These are phyloP conservation scores for Athelia psychrophila DNA, from an alignment of 1,284 basidiomycete species.

Conservation along the genomic window DNA sequence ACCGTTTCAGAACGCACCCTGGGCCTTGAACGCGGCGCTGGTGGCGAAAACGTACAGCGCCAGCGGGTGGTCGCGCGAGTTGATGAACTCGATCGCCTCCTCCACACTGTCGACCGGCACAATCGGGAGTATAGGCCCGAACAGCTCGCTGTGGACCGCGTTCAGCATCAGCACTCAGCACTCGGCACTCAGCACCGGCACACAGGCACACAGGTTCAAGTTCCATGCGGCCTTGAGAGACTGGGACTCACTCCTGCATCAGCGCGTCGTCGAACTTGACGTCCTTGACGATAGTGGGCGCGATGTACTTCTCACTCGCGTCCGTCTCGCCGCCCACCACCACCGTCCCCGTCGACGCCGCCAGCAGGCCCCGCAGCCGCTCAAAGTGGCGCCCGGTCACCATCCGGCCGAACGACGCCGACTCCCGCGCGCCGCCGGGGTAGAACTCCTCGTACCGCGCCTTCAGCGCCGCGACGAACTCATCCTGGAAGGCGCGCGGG, in stretches of 20 bases:
- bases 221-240: too few relatives aligned
- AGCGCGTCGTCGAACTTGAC: conserved; percentile 65
- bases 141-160: conserved; percentile 48
- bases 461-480: conserved; percentile 59
- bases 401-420: conserved; percentile 46
- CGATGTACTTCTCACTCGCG: conserved; percentile 54
- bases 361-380: conserved; percentile 63
- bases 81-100: conserved; percentile 71
- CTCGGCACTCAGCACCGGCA: conserved; percentile 6
- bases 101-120: conserved; percentile 73
- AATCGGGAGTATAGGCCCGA: conserved; percentile 79
- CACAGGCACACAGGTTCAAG: not conserved
- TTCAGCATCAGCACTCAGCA: too few relatives aligned
- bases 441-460: conserved; percentile 57
- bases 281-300: conserved; percentile 67
- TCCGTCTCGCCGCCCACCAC: conserved; percentile 72
- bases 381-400: conserved; percentile 53
- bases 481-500: conserved; percentile 58
- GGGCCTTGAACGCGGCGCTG: conserved; percentile 55
- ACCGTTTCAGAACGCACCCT: conserved; percentile 39
- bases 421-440: conserved; percentile 44
- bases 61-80: conserved; percentile 68
- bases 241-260: conserved; percentile 64
- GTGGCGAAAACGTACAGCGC: conserved; percentile 76
- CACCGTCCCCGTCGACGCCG: conserved; percentile 68